Base-by-base conservation (phyloP, 768 basidiomycete species). In the Leccinum broughii region DNA sequence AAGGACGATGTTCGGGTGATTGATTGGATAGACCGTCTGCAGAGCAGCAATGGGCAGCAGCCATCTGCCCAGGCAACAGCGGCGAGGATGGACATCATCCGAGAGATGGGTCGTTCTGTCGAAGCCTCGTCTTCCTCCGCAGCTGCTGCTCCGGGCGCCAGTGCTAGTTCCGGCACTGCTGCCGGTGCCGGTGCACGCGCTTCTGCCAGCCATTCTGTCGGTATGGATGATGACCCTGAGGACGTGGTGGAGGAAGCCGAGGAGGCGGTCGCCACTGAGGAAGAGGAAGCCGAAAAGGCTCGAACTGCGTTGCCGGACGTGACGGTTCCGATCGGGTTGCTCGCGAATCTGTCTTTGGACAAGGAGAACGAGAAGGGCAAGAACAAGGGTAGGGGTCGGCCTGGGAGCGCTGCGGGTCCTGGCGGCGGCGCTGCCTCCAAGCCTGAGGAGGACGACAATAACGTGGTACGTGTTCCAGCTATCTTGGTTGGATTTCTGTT, bases 291-390 rank as follows among this genome's bases (percentile, higher is more conserved):
- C 6, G 84, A 82, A 39, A 84, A 82, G 39, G 69, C 77, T 52
- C 78, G 76, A 56, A 77, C 79, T 22, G 76, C 81, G 4, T 69
- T 91, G 5, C 90, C 90, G 6, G 89, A 90, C 59, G 78, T 85
- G 3, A 81, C 86, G 24, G 89, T 90, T 5, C 91, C 91, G 6
- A 76, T 93, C 3, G 90, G 90, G 4, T 70, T 93, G 50, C 83
- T 93, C 22, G 91, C 91, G 14, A 85, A 87, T 52, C 70, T 93
- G 35, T 84, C 87, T 35, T 75, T 93, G 65, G 84, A 81, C 62
- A 84, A 84, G 57, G 82, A 75, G 24, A 77, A 78, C 60, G 75
- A 75, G 7, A 81, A 72, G 60, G 81, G 76, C 63, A 81, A 72
- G 59, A 63, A 66, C 3, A 75, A 73, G 61, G 76, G 77, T 64